phyloP scores from a whole-genome alignment of 202 grass and related monocot species.

The Digitaria exilis region DNA sequence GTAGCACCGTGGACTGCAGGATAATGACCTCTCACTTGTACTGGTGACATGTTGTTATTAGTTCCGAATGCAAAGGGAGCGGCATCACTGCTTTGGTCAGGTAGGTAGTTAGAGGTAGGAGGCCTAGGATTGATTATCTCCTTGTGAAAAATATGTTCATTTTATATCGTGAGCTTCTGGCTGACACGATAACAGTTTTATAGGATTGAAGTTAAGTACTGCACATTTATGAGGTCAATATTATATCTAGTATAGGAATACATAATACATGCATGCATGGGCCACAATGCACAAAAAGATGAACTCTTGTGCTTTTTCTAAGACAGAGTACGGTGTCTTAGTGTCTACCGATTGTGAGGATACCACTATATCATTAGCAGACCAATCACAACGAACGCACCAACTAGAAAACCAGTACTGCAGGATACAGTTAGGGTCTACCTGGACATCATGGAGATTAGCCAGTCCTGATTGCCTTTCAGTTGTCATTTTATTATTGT shows the following conservation, averaged over 20 bases:
- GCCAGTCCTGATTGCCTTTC: neutral
- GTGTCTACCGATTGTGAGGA: neutral
- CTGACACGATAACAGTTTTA: neutral
- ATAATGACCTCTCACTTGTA: slow-evolving; percentile 49
- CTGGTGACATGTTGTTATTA: slow-evolving; percentile 27
- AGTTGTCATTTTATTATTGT: neutral
- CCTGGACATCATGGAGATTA: slow-evolving; percentile 14
- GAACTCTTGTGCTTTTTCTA: neutral
- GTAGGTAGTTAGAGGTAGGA: slow-evolving; percentile 41
- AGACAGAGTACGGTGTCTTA: slow-evolving; percentile 2
- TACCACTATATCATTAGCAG: neutral
- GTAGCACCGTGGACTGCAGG: slow-evolving; percentile 42
- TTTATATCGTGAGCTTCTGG: neutral
- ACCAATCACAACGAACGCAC: neutral
- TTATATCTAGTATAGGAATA: neutral
- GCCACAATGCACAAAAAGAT: slow-evolving; percentile 14
- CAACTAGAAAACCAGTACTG: slow-evolving; percentile 10
- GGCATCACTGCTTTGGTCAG: neutral
- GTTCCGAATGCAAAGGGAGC: neutral
- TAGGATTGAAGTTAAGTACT: neutral
- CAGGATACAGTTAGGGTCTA: neutral
- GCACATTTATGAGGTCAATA: slow-evolving; percentile 10
- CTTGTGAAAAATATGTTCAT: slow-evolving; percentile 35
- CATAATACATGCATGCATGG: neutral
- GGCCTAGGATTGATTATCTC: neutral